Evolutionary conservation across 495 filamentous ascomycete species (phyloP).

Genomic region (Daldinia childiae): DNA sequence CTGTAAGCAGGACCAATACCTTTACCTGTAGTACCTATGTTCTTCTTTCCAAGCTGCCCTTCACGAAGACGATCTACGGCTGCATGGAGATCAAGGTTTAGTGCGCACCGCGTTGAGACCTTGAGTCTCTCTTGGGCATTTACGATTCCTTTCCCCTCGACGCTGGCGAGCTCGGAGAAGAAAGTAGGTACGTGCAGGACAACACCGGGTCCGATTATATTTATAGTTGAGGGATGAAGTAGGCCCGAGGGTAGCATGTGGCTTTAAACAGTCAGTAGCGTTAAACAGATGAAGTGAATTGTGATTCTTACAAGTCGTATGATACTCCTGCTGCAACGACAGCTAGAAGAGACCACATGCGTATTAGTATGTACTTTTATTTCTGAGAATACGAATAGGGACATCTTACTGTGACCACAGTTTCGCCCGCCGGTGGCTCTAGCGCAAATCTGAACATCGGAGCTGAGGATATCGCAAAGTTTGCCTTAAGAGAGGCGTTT

Average conservation of each 20-base stretch:
- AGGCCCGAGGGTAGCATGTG: constrained; percentile 75
- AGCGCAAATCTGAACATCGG: constrained; percentile 37
- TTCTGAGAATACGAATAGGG: not conserved
- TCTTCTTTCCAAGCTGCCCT: constrained; percentile 68
- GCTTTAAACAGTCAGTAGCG: constrained; percentile 14
- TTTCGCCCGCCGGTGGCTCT: constrained; percentile 35
- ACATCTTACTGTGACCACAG: constrained; percentile 33
- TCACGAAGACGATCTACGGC: constrained; percentile 86
- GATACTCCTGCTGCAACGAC: constrained; percentile 27
- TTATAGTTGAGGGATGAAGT: constrained; percentile 77
- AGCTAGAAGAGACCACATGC: constrained; percentile 12
- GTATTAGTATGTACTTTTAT: not conserved
- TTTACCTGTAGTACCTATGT: constrained; percentile 66
- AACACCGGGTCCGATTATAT: constrained; percentile 85
- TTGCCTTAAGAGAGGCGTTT: constrained; percentile 24
- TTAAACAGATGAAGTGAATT: not conserved
- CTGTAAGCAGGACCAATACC: constrained; percentile 86
- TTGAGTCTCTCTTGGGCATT: constrained; percentile 73
- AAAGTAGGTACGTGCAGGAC: constrained; percentile 79
- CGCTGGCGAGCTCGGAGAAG: constrained; percentile 81
- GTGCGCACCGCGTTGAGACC: constrained; percentile 82
- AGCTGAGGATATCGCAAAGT: constrained; percentile 36
- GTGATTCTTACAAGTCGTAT: constrained; percentile 32
- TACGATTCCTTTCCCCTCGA: constrained; percentile 76
- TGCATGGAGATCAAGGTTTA: constrained; percentile 85